Conservation (phyloP, 176 grass and related monocot species). For the Aegilops sharonensis region DNA sequence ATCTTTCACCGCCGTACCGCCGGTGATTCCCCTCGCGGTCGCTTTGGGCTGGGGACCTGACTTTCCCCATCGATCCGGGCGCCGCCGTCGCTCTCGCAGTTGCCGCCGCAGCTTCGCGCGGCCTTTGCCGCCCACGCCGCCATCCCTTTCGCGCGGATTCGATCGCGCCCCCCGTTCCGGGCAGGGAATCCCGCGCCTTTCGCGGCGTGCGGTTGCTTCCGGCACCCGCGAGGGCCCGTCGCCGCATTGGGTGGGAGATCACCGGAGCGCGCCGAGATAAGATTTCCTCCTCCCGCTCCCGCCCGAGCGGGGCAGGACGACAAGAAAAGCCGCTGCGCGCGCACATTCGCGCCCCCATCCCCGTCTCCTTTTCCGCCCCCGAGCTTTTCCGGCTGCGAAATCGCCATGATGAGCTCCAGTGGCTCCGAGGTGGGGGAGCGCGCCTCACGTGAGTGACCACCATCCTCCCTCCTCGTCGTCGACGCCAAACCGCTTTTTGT, state of each 20-base stretch:
- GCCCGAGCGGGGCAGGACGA: not conserved
- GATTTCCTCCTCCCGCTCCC: not conserved
- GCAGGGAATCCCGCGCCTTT: constrained; percentile 34
- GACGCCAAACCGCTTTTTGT: constrained; percentile 30
- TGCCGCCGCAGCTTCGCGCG: not conserved
- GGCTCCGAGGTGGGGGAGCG: constrained; percentile 1
- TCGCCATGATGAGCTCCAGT: constrained; percentile 35
- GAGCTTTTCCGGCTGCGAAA: not conserved
- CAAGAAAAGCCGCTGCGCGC: not conserved
- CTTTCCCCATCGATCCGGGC: not conserved
- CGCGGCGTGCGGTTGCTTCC: constrained; percentile 16
- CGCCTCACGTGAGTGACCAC: constrained; percentile 47
- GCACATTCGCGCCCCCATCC: not conserved
- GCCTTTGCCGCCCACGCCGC: not conserved
- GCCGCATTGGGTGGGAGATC: not conserved
- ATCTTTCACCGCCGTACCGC: not conserved
- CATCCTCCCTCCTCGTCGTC: not conserved
- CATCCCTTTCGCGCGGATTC: constrained; percentile 39
- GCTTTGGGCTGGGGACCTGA: not conserved
- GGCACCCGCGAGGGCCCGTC: constrained; percentile 1
- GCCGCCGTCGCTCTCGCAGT: not conserved
- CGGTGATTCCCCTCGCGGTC: constrained; percentile 1
- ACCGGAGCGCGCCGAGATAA: not conserved
- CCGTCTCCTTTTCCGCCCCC: not conserved
- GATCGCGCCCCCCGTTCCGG: constrained; percentile 1